Evolutionary conservation across 108 stramenopile genomes (phyloP).

Genomic region (Pseudonitzschia pungens): DNA sequence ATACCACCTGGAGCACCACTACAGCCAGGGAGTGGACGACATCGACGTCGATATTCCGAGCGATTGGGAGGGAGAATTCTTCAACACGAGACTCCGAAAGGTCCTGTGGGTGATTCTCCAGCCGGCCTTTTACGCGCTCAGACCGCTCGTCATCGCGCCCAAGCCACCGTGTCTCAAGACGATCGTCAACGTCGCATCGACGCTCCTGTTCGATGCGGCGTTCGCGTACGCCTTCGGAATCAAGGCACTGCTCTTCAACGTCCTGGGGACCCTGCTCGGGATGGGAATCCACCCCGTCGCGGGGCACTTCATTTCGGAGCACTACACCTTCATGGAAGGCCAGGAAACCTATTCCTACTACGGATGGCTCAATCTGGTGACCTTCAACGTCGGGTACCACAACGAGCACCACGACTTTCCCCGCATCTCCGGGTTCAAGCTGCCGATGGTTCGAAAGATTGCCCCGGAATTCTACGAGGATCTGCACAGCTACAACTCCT

Average conservation of each 20-base stretch:
- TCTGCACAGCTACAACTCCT: slow-evolving; percentile 79
- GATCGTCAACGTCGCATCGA: slow-evolving; percentile 54
- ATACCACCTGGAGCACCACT: slow-evolving; percentile 96
- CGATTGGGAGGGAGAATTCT: slow-evolving; percentile 67
- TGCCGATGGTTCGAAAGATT: slow-evolving; percentile 77
- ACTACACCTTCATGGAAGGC: slow-evolving; percentile 82
- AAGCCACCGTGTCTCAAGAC: slow-evolving; percentile 66
- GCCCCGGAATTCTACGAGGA: slow-evolving; percentile 90
- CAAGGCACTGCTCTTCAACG: slow-evolving; percentile 71
- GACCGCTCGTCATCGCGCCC: slow-evolving; percentile 83
- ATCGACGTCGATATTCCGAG: slow-evolving; percentile 92
- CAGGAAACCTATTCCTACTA: slow-evolving; percentile 92
- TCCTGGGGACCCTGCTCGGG: slow-evolving; percentile 78
- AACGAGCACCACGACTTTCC: slow-evolving; percentile 98
- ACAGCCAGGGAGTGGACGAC: slow-evolving; percentile 80
- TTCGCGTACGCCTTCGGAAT: slow-evolving; percentile 65
- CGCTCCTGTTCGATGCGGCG: slow-evolving; percentile 57
- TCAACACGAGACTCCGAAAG: slow-evolving; percentile 73
- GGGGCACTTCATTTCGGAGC: slow-evolving; percentile 95
- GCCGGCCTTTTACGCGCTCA: slow-evolving; percentile 84
- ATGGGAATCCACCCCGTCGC: slow-evolving; percentile 94
- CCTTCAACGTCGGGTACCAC: slow-evolving; percentile 96
- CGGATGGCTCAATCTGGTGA: slow-evolving; percentile 88
- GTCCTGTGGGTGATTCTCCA: slow-evolving; percentile 81
- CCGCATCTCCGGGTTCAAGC: slow-evolving; percentile 67